Percentiles rank a stretch among this genome's conserved stretches.
Evolutionary conservation across 202 grass and related monocot species (phyloP).

Genomic region (Panicum virgatum): DNA sequence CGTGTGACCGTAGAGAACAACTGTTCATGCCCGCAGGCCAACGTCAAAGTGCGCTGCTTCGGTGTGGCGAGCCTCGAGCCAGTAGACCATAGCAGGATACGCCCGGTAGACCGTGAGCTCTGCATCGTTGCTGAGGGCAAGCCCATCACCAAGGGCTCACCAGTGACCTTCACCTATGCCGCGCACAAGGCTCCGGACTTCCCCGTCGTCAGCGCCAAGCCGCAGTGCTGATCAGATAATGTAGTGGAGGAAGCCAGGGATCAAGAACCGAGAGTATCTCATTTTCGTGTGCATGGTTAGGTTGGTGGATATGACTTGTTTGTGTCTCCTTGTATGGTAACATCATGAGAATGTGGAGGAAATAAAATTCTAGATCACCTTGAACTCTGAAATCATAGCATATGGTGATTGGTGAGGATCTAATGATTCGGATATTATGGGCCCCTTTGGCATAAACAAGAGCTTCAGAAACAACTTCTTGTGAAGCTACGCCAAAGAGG

Average conservation of each 20-base stretch:
- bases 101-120: background rate
- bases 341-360: too few relatives aligned
- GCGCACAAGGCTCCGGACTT: too few relatives aligned
- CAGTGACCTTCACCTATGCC: constrained; percentile 3
- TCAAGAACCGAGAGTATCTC: background rate
- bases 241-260: background rate
- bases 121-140: background rate
- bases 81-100: background rate
- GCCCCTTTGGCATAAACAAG: too few relatives aligned
- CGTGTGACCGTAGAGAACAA: background rate
- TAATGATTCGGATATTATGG: too few relatives aligned
- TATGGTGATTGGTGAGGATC: too few relatives aligned
- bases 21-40: background rate
- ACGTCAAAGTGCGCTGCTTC: background rate
- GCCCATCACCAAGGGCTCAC: background rate
- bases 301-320: too few relatives aligned
- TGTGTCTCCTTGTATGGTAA: too few relatives aligned
- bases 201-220: too few relatives aligned
- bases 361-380: too few relatives aligned
- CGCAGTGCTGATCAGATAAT: background rate
- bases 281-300: background rate
- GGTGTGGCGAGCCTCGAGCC: background rate
- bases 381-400: too few relatives aligned
- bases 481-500: too few relatives aligned
- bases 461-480: too few relatives aligned